phyloP scores from a whole-genome alignment of 2,329 filamentous ascomycete species.

The Fusarium newnesense region DNA sequence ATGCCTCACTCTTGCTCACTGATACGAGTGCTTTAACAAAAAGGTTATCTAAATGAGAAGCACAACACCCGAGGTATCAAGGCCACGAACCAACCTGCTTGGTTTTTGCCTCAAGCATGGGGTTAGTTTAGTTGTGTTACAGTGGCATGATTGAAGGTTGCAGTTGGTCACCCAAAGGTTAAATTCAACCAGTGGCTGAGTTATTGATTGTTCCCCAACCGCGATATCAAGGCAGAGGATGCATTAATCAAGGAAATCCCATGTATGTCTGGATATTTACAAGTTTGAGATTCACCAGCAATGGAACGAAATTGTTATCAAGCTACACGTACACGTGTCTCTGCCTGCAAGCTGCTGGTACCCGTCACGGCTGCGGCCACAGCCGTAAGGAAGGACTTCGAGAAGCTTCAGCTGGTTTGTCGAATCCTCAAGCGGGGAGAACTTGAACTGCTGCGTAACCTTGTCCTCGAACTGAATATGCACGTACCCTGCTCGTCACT shows the following conservation, averaged over 20 bases:
- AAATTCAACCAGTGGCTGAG: slow-evolving; percentile 4
- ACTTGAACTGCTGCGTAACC: slow-evolving; percentile 24
- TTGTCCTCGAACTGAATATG: slow-evolving; percentile 11
- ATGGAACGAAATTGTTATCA: slow-evolving; percentile 5
- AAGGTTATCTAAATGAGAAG: neutral
- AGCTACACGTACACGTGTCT: slow-evolving; percentile 29
- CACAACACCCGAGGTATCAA: slow-evolving; percentile 1
- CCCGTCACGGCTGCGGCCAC: slow-evolving; percentile 27
- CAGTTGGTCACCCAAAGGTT: slow-evolving; percentile 2
- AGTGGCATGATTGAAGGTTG: slow-evolving; percentile 16
- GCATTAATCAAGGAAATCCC: slow-evolving; percentile 8
- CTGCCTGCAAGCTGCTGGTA: slow-evolving; percentile 28
- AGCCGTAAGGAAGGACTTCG: slow-evolving; percentile 20
- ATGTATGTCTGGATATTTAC: slow-evolving; percentile 1
- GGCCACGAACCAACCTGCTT: neutral
- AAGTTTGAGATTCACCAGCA: slow-evolving; percentile 9
- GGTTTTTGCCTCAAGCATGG: neutral
- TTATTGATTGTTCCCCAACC: neutral
- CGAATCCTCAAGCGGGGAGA: slow-evolving; percentile 5
- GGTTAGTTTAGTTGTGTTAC: slow-evolving; percentile 12
- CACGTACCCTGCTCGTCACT: slow-evolving; percentile 4
- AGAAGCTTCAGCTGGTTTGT: slow-evolving; percentile 24
- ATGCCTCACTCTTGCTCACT: slow-evolving; percentile 12
- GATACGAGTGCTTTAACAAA: neutral
- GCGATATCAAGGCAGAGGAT: slow-evolving; percentile 22